phyloP scores from a whole-genome alignment of 345 rosid species.

The Eucalyptus coolabah region DNA sequence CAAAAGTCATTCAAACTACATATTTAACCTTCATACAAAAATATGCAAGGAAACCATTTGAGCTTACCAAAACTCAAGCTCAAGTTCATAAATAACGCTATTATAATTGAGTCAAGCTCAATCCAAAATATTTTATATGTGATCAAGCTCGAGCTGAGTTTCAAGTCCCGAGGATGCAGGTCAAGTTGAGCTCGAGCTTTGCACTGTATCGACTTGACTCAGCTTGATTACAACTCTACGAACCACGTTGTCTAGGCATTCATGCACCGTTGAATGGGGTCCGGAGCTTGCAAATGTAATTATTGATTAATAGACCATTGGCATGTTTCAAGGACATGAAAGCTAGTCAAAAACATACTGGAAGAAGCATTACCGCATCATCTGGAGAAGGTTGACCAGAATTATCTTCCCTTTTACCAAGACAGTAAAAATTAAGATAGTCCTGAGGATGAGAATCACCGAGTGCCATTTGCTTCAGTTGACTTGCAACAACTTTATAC shows the following conservation, averaged over 20 bases:
- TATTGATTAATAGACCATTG: background rate
- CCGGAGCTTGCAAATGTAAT: background rate
- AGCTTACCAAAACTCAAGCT: background rate
- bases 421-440: conserved; percentile 91
- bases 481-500: conserved; percentile 56
- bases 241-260: background rate
- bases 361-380: conserved; percentile 22
- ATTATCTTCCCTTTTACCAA: conserved; percentile 59
- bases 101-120: background rate
- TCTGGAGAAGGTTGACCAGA: conserved; percentile 2
- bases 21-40: background rate
- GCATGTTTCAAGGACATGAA: background rate
- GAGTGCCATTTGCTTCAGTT: conserved; percentile 35
- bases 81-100: background rate
- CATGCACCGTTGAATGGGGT: background rate
- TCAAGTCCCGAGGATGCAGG: background rate
- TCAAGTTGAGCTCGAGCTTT: background rate
- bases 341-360: background rate
- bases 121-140: background rate
- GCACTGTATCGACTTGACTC: background rate
- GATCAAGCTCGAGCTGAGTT: background rate
- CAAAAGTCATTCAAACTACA: background rate
- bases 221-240: background rate
- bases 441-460: conserved; percentile 63
- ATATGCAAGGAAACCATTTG: background rate